Percentiles rank a stretch among this genome's conserved stretches.
Conservation (phyloP, 2,329 filamentous ascomycete species). For the Gnomoniopsis smithogilvyi region DNA sequence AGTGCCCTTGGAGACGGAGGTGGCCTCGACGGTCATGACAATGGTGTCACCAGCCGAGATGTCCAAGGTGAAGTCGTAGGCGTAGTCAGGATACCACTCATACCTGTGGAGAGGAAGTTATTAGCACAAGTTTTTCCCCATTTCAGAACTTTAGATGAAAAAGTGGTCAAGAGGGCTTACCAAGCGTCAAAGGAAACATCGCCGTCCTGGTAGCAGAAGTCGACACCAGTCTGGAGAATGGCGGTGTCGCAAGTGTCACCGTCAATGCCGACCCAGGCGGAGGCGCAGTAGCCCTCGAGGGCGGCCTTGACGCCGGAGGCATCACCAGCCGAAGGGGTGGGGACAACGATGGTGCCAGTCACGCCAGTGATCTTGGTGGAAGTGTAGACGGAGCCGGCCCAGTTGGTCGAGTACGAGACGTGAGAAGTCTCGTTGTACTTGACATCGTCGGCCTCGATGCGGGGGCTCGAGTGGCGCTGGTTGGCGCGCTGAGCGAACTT, state of each 20-base stretch:
- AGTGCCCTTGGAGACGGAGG: slow-evolving; percentile 38
- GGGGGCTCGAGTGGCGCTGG: slow-evolving; percentile 3
- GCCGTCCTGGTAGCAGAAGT: slow-evolving; percentile 46
- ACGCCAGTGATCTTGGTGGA: slow-evolving; percentile 47
- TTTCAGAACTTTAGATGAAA: neutral
- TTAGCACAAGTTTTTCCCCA: neutral
- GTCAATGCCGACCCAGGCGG: slow-evolving; percentile 61
- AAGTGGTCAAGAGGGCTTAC: slow-evolving; percentile 45
- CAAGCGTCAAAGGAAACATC: slow-evolving; percentile 48
- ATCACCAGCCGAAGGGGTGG: slow-evolving; percentile 39
- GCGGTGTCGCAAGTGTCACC: slow-evolving; percentile 53
- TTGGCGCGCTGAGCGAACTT: slow-evolving; percentile 4
- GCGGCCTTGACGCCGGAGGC: slow-evolving; percentile 29
- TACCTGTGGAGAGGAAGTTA: neutral
- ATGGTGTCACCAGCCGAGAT: slow-evolving; percentile 20
- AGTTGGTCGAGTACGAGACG: slow-evolving; percentile 36
- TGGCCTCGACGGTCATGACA: slow-evolving; percentile 31
- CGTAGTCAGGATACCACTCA: slow-evolving; percentile 33
- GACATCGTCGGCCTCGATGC: slow-evolving; percentile 5
- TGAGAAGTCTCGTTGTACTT: slow-evolving; percentile 5
- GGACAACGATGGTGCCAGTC: slow-evolving; percentile 50
- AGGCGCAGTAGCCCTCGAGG: slow-evolving; percentile 30
- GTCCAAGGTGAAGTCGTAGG: slow-evolving; percentile 25
- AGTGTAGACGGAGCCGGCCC: slow-evolving; percentile 54
- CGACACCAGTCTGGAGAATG: slow-evolving; percentile 56